Evolutionary conservation across 192 early-diverging fungal genomes (phyloP).

Genomic region (Lobosporangium transversale): DNA sequence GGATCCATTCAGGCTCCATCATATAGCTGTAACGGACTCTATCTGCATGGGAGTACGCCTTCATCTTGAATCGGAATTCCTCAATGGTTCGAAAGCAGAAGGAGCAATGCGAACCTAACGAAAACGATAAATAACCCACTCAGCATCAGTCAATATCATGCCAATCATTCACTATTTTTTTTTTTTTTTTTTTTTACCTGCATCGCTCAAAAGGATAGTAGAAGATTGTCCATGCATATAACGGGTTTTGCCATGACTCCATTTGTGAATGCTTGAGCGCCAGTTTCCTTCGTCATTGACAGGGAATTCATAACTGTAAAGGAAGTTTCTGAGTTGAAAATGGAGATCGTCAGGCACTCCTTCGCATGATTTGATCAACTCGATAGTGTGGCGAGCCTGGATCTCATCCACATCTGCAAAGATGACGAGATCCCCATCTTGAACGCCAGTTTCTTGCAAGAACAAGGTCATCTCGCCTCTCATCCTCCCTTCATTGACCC

Average conservation of each 20-base stretch:
- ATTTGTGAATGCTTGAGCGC: slow-evolving; percentile 58
- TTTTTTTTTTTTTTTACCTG: slow-evolving; percentile 60
- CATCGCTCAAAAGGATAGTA: slow-evolving; percentile 57
- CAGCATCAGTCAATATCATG: slow-evolving; percentile 26
- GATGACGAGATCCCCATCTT: slow-evolving; percentile 58
- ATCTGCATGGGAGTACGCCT: slow-evolving; percentile 68
- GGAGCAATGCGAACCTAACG: slow-evolving; percentile 68
- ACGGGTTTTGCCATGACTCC: slow-evolving; percentile 14
- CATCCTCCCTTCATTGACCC: slow-evolving; percentile 59
- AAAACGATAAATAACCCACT: slow-evolving; percentile 31
- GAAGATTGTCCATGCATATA: slow-evolving; percentile 54
- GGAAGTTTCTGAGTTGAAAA: slow-evolving; percentile 61
- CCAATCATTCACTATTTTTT: slow-evolving; percentile 60
- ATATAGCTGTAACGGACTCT: slow-evolving; percentile 51
- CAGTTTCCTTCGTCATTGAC: slow-evolving; percentile 53
- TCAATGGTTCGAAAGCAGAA: slow-evolving; percentile 66
- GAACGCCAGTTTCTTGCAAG: slow-evolving; percentile 32
- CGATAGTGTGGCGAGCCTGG: slow-evolving; percentile 53
- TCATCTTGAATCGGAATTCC: slow-evolving; percentile 73
- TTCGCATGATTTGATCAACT: slow-evolving; percentile 56
- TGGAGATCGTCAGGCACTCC: slow-evolving; percentile 60
- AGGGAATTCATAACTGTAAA: slow-evolving; percentile 73
- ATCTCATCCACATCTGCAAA: slow-evolving; percentile 74
- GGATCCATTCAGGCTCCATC: slow-evolving; percentile 54
- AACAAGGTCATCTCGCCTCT: slow-evolving; percentile 55